Evolutionary conservation across 1,284 basidiomycete genomes (phyloP).

Genomic region (Afroboletus lepidellus): DNA sequence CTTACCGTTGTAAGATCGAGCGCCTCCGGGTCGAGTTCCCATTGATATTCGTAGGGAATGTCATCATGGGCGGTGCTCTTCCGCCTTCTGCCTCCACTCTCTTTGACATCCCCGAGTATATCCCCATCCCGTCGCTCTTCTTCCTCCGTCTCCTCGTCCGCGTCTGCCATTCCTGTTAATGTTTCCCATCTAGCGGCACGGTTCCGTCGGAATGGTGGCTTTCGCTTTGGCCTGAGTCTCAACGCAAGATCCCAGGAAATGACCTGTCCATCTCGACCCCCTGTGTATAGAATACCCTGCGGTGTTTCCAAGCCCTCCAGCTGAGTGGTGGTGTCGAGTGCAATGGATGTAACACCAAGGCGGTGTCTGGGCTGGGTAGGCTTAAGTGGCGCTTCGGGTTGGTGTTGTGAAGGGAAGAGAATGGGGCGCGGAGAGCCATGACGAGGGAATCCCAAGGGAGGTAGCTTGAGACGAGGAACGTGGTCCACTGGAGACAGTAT

Average conservation of each 20-base stretch:
- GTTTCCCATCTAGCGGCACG: conserved; percentile 61
- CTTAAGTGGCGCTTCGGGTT: conserved; percentile 11
- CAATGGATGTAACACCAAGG: conserved; percentile 84
- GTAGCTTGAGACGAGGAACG: conserved; percentile 70
- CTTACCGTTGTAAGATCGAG: conserved; percentile 51
- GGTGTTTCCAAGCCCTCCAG: conserved; percentile 63
- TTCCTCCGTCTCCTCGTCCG: conserved; percentile 62
- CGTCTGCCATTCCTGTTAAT: conserved; percentile 80
- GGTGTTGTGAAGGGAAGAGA: conserved; percentile 46
- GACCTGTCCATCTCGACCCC: conserved; percentile 89
- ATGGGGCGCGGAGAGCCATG: conserved; percentile 68
- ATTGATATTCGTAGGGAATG: conserved; percentile 69
- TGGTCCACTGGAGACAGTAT: conserved; percentile 69
- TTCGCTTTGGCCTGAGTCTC: conserved; percentile 48
- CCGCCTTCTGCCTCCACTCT: conserved; percentile 37
- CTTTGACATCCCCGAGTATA: conserved; percentile 68
- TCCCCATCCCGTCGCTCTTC: conserved; percentile 63
- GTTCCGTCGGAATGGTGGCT: conserved; percentile 25
- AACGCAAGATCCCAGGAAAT: conserved; percentile 90
- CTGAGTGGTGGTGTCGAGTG: conserved; percentile 81
- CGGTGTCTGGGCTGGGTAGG: conserved; percentile 74
- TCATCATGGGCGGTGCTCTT: conserved; percentile 35
- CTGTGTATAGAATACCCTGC: conserved; percentile 91
- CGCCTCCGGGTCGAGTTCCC: conserved; percentile 68
- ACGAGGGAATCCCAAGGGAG: conserved; percentile 57